phyloP scores from a whole-genome alignment of 2,329 filamentous ascomycete genomes.

The Aspergillus sp. region DNA sequence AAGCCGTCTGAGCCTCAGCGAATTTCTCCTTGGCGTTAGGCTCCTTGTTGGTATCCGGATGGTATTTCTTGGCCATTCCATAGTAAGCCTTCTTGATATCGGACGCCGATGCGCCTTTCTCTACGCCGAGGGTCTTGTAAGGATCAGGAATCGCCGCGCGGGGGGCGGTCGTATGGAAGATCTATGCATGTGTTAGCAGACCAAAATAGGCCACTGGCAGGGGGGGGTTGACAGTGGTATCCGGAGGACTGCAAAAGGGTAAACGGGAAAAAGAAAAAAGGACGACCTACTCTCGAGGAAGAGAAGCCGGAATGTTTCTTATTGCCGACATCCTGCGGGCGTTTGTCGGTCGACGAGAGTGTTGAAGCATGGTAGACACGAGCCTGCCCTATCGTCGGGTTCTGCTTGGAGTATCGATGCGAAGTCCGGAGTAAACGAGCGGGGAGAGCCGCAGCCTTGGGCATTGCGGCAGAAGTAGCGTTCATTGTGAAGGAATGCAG shows the following conservation, averaged over 20 bases:
- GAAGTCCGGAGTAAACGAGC: conserved; percentile 43
- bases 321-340: conserved; percentile 26
- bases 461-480: conserved; percentile 39
- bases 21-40: conserved; percentile 91
- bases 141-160: conserved; percentile 78
- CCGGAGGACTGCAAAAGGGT: not conserved
- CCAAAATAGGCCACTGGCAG: conserved; percentile 6
- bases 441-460: conserved; percentile 43
- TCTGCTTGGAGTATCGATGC: conserved; percentile 39
- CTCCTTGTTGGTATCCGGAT: conserved; percentile 98
- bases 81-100: conserved; percentile 99
- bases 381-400: conserved; percentile 29
- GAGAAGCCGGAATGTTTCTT: conserved; percentile 24
- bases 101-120: conserved; percentile 72
- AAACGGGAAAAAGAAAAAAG: not conserved
- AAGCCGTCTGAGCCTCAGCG: conserved; percentile 85
- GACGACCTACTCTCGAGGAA: conserved; percentile 31
- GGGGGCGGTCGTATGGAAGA: conserved; percentile 46
- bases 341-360: conserved; percentile 25
- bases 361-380: conserved; percentile 37
- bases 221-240: not conserved
- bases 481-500: conserved; percentile 35
- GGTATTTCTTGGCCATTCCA: conserved; percentile 93
- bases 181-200: conserved; percentile 23
- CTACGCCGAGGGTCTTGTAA: conserved; percentile 82